Conservation (phyloP, 2,329 filamentous ascomycete genomes). For the Beauveria sp. region DNA sequence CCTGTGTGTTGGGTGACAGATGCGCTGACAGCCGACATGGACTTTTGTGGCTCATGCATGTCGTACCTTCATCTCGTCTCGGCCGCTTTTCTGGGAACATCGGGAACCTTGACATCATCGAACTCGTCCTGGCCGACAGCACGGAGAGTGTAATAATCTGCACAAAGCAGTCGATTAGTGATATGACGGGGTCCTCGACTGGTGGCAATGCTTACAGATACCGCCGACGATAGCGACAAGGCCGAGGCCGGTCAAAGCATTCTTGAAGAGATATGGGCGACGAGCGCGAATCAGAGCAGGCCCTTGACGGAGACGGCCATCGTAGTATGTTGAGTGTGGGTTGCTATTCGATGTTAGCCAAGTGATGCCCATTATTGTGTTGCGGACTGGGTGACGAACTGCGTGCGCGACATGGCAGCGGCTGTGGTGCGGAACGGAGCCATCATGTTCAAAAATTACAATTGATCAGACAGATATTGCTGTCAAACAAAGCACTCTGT, state of each 20-base stretch:
- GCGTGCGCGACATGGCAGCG: slow-evolving; percentile 6
- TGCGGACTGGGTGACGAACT: background rate
- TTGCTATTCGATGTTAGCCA: slow-evolving; percentile 23
- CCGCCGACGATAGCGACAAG: slow-evolving; percentile 69
- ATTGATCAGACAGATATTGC: background rate
- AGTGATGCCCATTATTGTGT: background rate
- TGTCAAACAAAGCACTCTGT: background rate
- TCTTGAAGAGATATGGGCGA: slow-evolving; percentile 86
- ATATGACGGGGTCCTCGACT: background rate
- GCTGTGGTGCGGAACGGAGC: background rate
- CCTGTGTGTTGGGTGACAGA: background rate
- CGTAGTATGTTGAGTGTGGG: slow-evolving; percentile 72
- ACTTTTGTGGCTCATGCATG: background rate
- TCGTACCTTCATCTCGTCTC: slow-evolving; percentile 23
- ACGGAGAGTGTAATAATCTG: slow-evolving; percentile 59
- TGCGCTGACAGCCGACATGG: background rate
- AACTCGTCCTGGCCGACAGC: slow-evolving; percentile 96
- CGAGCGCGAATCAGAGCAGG: slow-evolving; percentile 86
- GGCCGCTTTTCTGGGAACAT: slow-evolving; percentile 50
- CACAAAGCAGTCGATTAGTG: slow-evolving; percentile 13
- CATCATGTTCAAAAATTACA: background rate
- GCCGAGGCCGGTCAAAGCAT: slow-evolving; percentile 70
- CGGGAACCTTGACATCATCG: slow-evolving; percentile 86
- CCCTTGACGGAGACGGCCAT: slow-evolving; percentile 75
- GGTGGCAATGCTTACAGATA: slow-evolving; percentile 62